phyloP scores from a whole-genome alignment of 2,329 filamentous ascomycete species.

The Penicillium hesseltinei region DNA sequence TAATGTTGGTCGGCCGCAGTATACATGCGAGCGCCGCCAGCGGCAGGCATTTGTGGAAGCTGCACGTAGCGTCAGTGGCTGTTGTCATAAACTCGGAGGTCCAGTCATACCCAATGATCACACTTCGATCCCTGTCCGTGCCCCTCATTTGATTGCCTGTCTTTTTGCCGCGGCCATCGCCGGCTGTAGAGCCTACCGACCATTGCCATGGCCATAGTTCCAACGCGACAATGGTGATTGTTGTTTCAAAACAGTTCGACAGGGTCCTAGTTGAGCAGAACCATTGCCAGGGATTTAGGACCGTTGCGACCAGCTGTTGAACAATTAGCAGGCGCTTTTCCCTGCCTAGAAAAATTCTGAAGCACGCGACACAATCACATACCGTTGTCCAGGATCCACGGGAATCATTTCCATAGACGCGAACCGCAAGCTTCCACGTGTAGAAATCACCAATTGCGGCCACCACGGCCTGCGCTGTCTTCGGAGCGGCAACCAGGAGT shows the following conservation, averaged over 20 bases:
- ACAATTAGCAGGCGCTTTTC: conserved; percentile 18
- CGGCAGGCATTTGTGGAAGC: conserved; percentile 63
- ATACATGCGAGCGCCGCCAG: conserved; percentile 80
- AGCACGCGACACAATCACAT: conserved; percentile 24
- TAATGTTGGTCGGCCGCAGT: conserved; percentile 80
- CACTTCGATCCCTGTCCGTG: conserved; percentile 11
- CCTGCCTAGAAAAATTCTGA: neutral
- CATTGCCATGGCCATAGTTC: conserved; percentile 85
- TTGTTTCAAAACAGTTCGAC: conserved; percentile 92
- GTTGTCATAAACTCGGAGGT: conserved; percentile 3
- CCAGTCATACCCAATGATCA: conserved; percentile 27
- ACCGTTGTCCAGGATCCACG: conserved; percentile 67
- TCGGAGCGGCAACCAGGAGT: conserved; percentile 70
- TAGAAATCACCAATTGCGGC: conserved; percentile 80
- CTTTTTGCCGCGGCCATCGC: conserved; percentile 28
- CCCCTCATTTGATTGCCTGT: conserved; percentile 9
- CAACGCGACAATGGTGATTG: conserved; percentile 75
- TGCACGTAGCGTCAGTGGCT: conserved; percentile 29
- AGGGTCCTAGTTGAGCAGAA: conserved; percentile 91
- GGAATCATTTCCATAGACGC: conserved; percentile 67
- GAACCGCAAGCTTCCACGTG: conserved; percentile 77
- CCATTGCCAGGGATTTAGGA: conserved; percentile 90
- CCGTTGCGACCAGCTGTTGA: conserved; percentile 64
- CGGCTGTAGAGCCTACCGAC: conserved; percentile 45
- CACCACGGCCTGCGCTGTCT: conserved; percentile 71